Evolutionary conservation across 75 land plant genomes (phyloP), one percentile per base, ranked within the genome.

Genomic region (Picea sitchensis): DNA sequence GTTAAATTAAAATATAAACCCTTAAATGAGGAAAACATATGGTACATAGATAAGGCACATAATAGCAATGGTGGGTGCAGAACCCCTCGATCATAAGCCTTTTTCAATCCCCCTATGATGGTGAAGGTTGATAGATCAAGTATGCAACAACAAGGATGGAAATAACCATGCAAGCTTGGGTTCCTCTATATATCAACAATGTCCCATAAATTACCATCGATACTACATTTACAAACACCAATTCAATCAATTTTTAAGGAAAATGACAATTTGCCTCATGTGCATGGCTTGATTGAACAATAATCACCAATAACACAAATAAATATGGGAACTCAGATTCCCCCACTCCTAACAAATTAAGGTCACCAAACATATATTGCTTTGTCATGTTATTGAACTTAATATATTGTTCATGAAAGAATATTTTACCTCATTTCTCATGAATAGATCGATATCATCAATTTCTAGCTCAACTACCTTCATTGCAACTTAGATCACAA

Each of bases 91-190:
- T 89, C 82, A 82, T 88, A 91, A 65, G 93, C 88, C 38, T 76
- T 83, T 73, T 76, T 65, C 67, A 93, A 57, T 30, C 90, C 85
- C 13, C 92, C 92, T 31, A 51, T 68, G 44, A 84, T 80, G 17
- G 88, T 83, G 78, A 91, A 87, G 83, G 96, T 80, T 91, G 94
- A 78, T 80, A 90, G 59, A 88, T 86, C 78, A 94, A 64, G 81
- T 78, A 90, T 30, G 31, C 88, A 3, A 92, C 83, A 60, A 91
- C 77, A 18, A 78, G 80, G 73, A 87, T 60, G 65, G 87, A 85
- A 47, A 90, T 63, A 30, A 90, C 82, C 30, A 79, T 75, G 44
- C 90, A 89, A 63, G 81, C 85, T 75, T 86, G 89, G 17, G 83
- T 88, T 62, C 88, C 93, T 74, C 94, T 92, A 88, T 47, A 81